These are phyloP conservation scores for Spiraea crenata DNA, from an alignment of 331 rosid species.

Conservation along the genomic window DNA sequence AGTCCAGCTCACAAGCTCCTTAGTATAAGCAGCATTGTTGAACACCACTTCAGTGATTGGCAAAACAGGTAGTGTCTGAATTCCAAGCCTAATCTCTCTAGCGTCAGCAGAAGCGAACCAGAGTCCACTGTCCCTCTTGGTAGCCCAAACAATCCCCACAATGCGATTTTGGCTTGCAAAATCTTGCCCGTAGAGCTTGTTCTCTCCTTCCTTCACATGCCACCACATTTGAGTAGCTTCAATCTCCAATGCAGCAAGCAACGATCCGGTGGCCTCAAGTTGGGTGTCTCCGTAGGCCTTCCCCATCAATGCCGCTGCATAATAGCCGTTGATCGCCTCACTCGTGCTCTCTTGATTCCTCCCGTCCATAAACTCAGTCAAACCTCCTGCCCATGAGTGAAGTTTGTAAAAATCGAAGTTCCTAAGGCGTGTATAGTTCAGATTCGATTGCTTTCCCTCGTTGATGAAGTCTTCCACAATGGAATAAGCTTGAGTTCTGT, in stretches of 20 bases:
- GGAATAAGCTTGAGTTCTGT: conserved; percentile 63
- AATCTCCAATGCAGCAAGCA: conserved; percentile 56
- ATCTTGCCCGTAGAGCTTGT: conserved; percentile 39
- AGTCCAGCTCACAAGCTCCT: conserved; percentile 70
- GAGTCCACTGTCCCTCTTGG: conserved; percentile 74
- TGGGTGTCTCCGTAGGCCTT: conserved; percentile 64
- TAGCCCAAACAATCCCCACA: conserved; percentile 67
- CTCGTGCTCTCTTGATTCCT: conserved; percentile 79
- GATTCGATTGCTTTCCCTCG: conserved; percentile 38
- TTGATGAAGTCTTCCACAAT: conserved; percentile 64
- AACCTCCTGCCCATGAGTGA: conserved; percentile 85
- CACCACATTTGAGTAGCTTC: conserved; percentile 58
- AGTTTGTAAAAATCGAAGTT: conserved; percentile 65
- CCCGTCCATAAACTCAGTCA: conserved; percentile 69
- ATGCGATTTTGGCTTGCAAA: conserved; percentile 47
- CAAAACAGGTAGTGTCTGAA: conserved; percentile 64
- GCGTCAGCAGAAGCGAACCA: conserved; percentile 79
- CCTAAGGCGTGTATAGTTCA: conserved; percentile 51
- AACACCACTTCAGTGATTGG: conserved; percentile 67
- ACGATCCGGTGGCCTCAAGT: conserved; percentile 54
- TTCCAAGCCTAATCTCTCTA: conserved; percentile 72
- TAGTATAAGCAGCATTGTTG: conserved; percentile 49
- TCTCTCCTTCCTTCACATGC: conserved; percentile 50
- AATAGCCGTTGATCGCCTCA: conserved; percentile 79
- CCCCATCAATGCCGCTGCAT: conserved; percentile 74